Percentiles rank a stretch among this genome's conserved stretches.
Evolutionary conservation across 2,329 filamentous ascomycete genomes (phyloP).

Genomic region (Didymosphaeria variabile): DNA sequence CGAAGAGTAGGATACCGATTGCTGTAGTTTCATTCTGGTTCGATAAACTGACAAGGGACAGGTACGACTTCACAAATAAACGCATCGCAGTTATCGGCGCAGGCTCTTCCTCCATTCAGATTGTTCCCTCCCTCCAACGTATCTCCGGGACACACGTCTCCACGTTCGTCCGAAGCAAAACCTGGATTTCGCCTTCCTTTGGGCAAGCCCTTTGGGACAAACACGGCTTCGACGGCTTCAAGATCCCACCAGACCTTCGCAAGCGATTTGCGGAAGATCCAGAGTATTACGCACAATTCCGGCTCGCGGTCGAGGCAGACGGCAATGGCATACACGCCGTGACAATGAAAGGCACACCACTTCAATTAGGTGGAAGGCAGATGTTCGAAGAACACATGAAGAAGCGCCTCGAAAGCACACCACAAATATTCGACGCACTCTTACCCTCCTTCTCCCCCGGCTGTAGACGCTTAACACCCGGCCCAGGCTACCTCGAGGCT

Average conservation of each 20-base stretch:
- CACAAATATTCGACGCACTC: slow-evolving; percentile 53
- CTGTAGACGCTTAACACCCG: slow-evolving; percentile 61
- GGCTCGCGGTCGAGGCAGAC: slow-evolving; percentile 45
- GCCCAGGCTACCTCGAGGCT: slow-evolving; percentile 62
- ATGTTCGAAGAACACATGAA: slow-evolving; percentile 55
- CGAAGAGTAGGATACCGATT: slow-evolving; percentile 30
- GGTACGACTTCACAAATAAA: slow-evolving; percentile 44
- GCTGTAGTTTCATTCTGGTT: not conserved
- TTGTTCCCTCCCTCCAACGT: slow-evolving; percentile 51
- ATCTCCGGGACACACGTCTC: slow-evolving; percentile 40
- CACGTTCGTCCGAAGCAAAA: slow-evolving; percentile 46
- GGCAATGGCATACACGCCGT: slow-evolving; percentile 41
- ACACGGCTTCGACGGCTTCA: slow-evolving; percentile 46
- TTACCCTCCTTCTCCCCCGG: slow-evolving; percentile 56
- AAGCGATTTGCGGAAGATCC: slow-evolving; percentile 39
- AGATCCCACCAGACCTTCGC: slow-evolving; percentile 36
- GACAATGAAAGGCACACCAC: slow-evolving; percentile 48
- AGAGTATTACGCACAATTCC: slow-evolving; percentile 42
- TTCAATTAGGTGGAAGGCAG: slow-evolving; percentile 48
- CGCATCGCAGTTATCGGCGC: slow-evolving; percentile 48
- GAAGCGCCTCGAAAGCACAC: slow-evolving; percentile 45
- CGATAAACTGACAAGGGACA: slow-evolving; percentile 21
- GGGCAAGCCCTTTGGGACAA: slow-evolving; percentile 39
- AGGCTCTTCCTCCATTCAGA: slow-evolving; percentile 52
- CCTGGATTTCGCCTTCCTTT: slow-evolving; percentile 49